Evolutionary conservation across 2,329 filamentous ascomycete genomes (phyloP), one percentile per base, ranked within the genome.

Genomic region (Cytospora schulzeri): DNA sequence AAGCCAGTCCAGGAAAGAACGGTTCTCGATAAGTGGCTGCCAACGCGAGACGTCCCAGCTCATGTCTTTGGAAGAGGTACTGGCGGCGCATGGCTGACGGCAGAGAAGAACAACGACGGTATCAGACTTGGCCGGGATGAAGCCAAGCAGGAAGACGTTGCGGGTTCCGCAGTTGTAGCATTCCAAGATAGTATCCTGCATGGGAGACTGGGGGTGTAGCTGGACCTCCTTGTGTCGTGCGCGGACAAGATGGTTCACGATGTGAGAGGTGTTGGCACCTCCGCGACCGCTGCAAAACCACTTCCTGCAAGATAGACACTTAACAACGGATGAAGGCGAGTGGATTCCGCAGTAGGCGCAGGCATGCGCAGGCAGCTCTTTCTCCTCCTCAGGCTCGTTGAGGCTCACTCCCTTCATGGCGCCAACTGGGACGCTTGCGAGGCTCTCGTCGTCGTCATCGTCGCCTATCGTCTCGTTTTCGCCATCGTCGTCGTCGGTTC

Each of bases 121-220:
- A 73, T 99, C 96, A 14, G 95, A 98, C 76, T 99, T 99, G 63
- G 95, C 95, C 12, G 95, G 96, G 71, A 99, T 99, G 76, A 99
- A 99, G 8, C 95, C 95, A 31, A 99, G 88, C 41, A 98, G 83
- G 71, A 99, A 99, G 57, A 97, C 94, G 76, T 99, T 99, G 80
- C 97, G 98, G n/a, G 92, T 97, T 55, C 94, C 95, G 77, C 95
- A 99, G 79, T 97, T 98, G 81, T 99, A 99, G 80, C 95, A 99
- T 81, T 99, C 95, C 68, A 99, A 85, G 45, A 96, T 92, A 0
- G 95, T 99, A 75, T 99, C 96, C 68, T 95, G 95, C 14, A 99
- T 88, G 9, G 93, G 89, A 22, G 95, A 98, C 70, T 90, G 88
- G 9, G 95, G 94, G 76, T 99, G 95, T 62, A 99, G 87, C 77